phyloP scores from a whole-genome alignment of 2,329 filamentous ascomycete species.

The Onygenales sp. region DNA sequence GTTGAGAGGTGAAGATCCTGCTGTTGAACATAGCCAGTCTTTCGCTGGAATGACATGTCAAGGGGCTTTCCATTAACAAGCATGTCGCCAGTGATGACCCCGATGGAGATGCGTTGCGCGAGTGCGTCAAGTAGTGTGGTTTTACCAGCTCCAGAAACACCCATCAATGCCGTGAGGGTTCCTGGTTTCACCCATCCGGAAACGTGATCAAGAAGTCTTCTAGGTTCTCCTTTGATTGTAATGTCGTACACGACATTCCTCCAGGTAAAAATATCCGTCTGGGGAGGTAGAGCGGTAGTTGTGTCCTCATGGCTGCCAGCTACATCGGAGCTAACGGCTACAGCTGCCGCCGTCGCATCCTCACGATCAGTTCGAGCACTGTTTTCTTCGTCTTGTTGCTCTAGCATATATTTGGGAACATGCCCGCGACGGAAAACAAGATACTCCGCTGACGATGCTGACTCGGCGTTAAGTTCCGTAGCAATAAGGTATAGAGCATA shows the following conservation, averaged over 20 bases:
- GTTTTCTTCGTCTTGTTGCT: conserved; percentile 6
- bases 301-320: conserved; percentile 9
- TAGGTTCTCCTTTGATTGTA: conserved; percentile 39
- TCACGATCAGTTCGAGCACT: not conserved
- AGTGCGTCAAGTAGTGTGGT: conserved; percentile 51
- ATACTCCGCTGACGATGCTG: conserved; percentile 55
- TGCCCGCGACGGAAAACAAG: conserved; percentile 56
- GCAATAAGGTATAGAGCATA: conserved; percentile 53
- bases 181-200: conserved; percentile 48
- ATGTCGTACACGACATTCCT: conserved; percentile 47
- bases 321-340: conserved; percentile 6
- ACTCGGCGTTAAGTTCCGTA: conserved; percentile 56
- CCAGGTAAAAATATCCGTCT: conserved; percentile 41
- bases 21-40: conserved; percentile 59
- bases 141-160: conserved; percentile 55
- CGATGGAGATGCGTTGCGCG: conserved; percentile 49
- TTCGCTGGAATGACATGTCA: conserved; percentile 52
- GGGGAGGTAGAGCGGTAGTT: conserved; percentile 19
- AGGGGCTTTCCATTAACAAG: conserved; percentile 52
- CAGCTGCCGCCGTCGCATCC: conserved; percentile 6
- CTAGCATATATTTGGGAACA: conserved; percentile 27
- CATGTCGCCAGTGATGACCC: conserved; percentile 58
- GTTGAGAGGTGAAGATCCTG: conserved; percentile 73
- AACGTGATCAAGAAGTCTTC: conserved; percentile 46
- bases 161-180: conserved; percentile 49